phyloP scores from a whole-genome alignment of 2,329 filamentous ascomycete genomes.

The Amylocarpus encephaloides region DNA sequence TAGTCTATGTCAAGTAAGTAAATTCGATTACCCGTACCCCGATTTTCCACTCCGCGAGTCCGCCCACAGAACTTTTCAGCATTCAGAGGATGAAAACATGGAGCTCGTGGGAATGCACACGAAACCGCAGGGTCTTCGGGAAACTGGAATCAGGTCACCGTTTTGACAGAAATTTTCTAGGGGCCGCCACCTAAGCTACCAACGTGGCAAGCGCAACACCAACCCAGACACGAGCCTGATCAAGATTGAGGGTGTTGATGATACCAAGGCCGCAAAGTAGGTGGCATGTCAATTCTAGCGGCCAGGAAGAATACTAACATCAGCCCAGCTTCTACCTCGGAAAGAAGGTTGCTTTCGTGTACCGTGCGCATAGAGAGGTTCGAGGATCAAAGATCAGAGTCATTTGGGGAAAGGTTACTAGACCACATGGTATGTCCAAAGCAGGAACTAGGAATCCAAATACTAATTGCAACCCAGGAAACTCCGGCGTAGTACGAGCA shows the following conservation, averaged over 20 bases:
- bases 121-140: conserved; percentile 7
- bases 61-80: conserved; percentile 7
- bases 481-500: conserved; percentile 95
- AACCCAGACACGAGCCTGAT: conserved; percentile 89
- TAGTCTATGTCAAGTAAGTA: conserved; percentile 89
- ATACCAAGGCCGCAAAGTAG: conserved; percentile 81
- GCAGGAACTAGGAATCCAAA: neutral
- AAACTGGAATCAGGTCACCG: neutral
- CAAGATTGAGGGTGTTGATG: conserved; percentile 97
- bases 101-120: neutral
- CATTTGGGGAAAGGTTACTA: conserved; percentile 98
- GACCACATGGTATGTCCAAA: conserved; percentile 72
- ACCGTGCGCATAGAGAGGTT: conserved; percentile 90
- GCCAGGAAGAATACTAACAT: conserved; percentile 17
- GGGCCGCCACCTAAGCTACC: conserved; percentile 97
- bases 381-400: conserved; percentile 97
- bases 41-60: conserved; percentile 4
- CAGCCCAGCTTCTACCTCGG: conserved; percentile 75
- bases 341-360: conserved; percentile 99
- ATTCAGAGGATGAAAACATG: conserved; percentile 1
- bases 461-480: conserved; percentile 51
- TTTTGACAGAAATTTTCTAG: conserved; percentile 40
- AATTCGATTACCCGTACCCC: conserved; percentile 13
- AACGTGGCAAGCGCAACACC: conserved; percentile 87
- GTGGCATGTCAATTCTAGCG: conserved; percentile 30